Base-by-base conservation (phyloP, 495 filamentous ascomycete genomes). In the Xylaria bambusicola region DNA sequence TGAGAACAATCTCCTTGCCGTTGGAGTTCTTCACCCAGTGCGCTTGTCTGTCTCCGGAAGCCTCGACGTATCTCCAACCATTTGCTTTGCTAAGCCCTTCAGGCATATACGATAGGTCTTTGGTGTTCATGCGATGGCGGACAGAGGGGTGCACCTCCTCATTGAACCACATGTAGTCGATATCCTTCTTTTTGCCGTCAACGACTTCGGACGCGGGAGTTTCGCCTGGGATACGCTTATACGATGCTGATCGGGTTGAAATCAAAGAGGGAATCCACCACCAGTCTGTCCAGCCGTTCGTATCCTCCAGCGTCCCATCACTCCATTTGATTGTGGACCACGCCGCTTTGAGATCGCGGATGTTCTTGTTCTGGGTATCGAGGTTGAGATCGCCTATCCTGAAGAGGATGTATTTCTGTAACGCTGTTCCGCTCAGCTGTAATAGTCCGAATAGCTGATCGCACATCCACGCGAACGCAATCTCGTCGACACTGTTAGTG, bases 391-490 rank as follows among this genome's bases (percentile, higher is more conserved):
- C 48, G n/a, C 48, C 48, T 35, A 51, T 51, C 18, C 48, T 51
- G 9, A 51, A 51, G 26, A 51, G 48, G 9, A 51, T 51, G 29
- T 51, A 51, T 23, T 51, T 51, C 29, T 51, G 48, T 18, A 51
- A 23, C 6, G 48, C 48, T 9, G 29, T 51, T 9, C 48, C 48
- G 10, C 48, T 51, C 6, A 51, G 29, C 48, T 51, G 48, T 15
- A 51, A 23, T 23, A 51, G 29, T n/a, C 29, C 48, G 29, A 35
- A 51, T 2, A 55, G 52, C 20, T 55, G 52, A 33, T 55, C 52
- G 23, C 36, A 41, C 52, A 55, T 55, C 52, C 52, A 55, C 10
- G 52, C 52, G 24, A 55, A 45, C 1, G 52, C 36, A 33, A 55
- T 55, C 7, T 55, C 52, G 3, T 45, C 52, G 1, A 55, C 27